Evolutionary conservation across 129 eudicot genomes (phyloP).

Genomic region (Escallonia herrerae): DNA sequence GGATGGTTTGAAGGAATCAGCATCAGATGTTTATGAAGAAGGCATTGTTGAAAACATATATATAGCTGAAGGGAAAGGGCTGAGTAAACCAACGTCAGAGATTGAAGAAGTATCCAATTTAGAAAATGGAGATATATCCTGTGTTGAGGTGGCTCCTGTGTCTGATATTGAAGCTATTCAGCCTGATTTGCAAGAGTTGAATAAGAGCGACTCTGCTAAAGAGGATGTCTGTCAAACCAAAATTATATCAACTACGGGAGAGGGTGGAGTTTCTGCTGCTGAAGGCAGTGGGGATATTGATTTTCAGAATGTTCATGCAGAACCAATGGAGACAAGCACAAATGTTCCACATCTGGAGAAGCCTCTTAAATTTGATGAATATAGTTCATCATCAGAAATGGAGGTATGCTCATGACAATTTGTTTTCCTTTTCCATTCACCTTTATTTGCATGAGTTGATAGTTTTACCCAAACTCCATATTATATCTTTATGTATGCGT

Average conservation of each 20-base stretch:
- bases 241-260: conserved; percentile 21
- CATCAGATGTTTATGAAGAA: conserved; percentile 21
- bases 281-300: conserved; percentile 20
- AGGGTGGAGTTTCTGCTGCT: conserved; percentile 19
- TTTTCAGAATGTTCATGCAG: conserved; percentile 23
- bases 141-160: conserved; percentile 10
- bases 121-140: not conserved
- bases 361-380: conserved; percentile 8
- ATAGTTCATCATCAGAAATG: conserved; percentile 52
- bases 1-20: conserved; percentile 5
- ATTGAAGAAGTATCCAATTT: too few relatives aligned
- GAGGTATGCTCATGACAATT: conserved; percentile 49
- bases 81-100: too few relatives aligned
- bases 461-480: not conserved
- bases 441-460: not conserved
- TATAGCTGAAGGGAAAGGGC: not conserved
- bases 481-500: not conserved
- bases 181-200: conserved; percentile 16
- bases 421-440: not conserved
- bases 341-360: conserved; percentile 8
- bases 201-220: conserved; percentile 8
- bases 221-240: conserved; percentile 16
- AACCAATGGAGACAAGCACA: conserved; percentile 18
- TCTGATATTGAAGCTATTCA: conserved; percentile 8
- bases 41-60: conserved; percentile 10